Base-by-base conservation (phyloP, 2,329 filamentous ascomycete genomes). In the Ophiostoma ulmi region DNA sequence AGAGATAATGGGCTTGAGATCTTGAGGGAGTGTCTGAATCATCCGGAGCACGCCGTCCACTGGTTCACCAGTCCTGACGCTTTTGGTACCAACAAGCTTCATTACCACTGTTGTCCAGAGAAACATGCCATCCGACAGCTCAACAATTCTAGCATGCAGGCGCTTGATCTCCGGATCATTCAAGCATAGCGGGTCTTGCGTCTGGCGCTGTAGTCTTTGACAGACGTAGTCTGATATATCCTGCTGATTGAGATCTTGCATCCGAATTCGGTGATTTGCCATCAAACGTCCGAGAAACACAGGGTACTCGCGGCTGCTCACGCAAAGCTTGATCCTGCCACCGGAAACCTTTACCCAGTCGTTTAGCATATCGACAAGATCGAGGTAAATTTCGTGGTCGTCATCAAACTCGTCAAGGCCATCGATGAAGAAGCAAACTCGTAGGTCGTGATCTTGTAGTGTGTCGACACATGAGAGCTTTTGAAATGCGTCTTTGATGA, bases 361-460 rank as follows among this genome's bases (percentile, higher is more conserved):
- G n/a, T 11, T 31, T 5, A 72, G 65, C 38, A 17, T 3, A 8
- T 65, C 17, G 0, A 70, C 66, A 26, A 72, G 13, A n/a, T 66
- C 58, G 1, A 22, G 10, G 58, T 66, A n/a, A 5, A 13, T 61
- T 1, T 55, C 35, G 10, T 67, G n/a, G 6, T 22, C 44, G 31
- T 65, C 14, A 39, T 72, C 52, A 11, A 63, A 70, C 48, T 72
- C 71, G 44, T 72, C 71, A 2, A 72, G 26, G 52, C 52, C 52
- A 22, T 58, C 52, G 52, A 58, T 58, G 5, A 58, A 58, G 7
- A 58, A 58, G n/a, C 52, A 58, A 8, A 58, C 11, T 4, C 20
- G n/a, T 10, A 58, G 2, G n/a, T 58, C n/a, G 11, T 22, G 2
- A 2, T 58, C 20, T 1, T 22, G 5, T n/a, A 58, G 11, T 6